phyloP scores from a whole-genome alignment of 2,329 filamentous ascomycete species.

The Ilyonectria destructans region DNA sequence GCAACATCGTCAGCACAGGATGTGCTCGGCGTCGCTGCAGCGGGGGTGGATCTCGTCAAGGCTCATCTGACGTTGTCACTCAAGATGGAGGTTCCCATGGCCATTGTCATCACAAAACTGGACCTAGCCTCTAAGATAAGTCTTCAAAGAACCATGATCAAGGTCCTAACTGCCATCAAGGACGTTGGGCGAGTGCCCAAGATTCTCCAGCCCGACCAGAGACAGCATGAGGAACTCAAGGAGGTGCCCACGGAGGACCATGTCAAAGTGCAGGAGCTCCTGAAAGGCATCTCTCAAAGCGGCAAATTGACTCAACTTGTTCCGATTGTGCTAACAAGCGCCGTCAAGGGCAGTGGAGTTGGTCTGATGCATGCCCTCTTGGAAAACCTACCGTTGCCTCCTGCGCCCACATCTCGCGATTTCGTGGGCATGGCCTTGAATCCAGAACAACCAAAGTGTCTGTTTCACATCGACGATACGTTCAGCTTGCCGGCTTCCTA shows the following conservation, averaged over 20 bases:
- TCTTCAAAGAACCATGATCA: constrained; percentile 79
- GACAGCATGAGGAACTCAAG: constrained; percentile 67
- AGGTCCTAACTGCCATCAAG: constrained; percentile 85
- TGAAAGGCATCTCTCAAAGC: constrained; percentile 65
- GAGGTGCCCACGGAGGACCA: constrained; percentile 71
- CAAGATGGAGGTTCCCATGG: constrained; percentile 82
- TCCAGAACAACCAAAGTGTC: constrained; percentile 72
- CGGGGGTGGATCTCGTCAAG: constrained; percentile 80
- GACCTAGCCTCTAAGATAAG: constrained; percentile 85
- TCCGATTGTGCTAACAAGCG: constrained; percentile 90
- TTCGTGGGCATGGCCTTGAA: constrained; percentile 71
- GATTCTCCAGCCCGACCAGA: constrained; percentile 75
- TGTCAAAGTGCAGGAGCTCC: constrained; percentile 70
- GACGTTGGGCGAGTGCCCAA: constrained; percentile 80
- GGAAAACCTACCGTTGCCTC: constrained; percentile 80
- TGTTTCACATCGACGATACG: constrained; percentile 94
- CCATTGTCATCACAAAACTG: constrained; percentile 91
- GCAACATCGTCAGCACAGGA: constrained; percentile 68
- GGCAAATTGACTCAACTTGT: constrained; percentile 70
- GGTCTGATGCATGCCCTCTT: constrained; percentile 87
- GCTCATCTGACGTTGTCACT: constrained; percentile 90
- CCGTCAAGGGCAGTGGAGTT: constrained; percentile 88
- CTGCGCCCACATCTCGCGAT: constrained; percentile 67
- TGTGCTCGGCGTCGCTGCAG: constrained; percentile 64
- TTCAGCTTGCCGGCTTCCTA: constrained; percentile 82